These are phyloP conservation scores for Handroanthus guayacan DNA, from an alignment of 257 asterid species.

Conservation along the genomic window DNA sequence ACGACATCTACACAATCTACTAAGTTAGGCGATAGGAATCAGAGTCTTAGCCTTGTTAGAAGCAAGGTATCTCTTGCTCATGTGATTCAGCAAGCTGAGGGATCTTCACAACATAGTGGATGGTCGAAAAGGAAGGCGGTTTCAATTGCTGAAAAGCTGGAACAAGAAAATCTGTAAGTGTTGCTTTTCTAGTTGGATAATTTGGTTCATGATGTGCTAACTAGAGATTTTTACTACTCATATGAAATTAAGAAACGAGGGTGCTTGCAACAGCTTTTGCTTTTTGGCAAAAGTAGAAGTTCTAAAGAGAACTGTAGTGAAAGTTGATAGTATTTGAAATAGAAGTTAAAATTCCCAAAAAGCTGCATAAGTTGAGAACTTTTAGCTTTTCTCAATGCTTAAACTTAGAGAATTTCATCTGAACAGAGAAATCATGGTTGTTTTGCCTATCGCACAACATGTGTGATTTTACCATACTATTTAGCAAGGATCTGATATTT, in stretches of 20 bases:
- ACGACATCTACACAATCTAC: conserved; percentile 35
- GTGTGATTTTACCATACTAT: not conserved
- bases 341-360: too few species aligned
- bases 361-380: too few species aligned
- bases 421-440: not conserved
- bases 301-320: too few species aligned
- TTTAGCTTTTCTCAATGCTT: too few species aligned
- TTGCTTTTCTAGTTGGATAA: conserved; percentile 26
- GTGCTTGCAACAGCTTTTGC: too few species aligned
- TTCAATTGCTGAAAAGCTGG: conserved; percentile 95
- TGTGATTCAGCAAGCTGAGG: conserved; percentile 90
- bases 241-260: not conserved
- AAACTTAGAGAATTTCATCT: too few species aligned
- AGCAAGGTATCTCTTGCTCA: conserved; percentile 91
- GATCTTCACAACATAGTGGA: conserved; percentile 62
- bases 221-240: not conserved
- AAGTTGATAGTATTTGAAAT: too few species aligned
- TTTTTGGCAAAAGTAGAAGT: too few species aligned
- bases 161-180: conserved; percentile 89
- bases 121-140: conserved; percentile 94
- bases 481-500: conserved; percentile 11
- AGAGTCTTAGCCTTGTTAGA: conserved; percentile 78
- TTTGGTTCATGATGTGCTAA: not conserved
- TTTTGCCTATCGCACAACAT: not conserved
- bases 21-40: conserved; percentile 57